Percentiles rank a stretch among this genome's conserved stretches.
phyloP scores from a whole-genome alignment of 768 basidiomycete genomes.

The Suillus discolor region DNA sequence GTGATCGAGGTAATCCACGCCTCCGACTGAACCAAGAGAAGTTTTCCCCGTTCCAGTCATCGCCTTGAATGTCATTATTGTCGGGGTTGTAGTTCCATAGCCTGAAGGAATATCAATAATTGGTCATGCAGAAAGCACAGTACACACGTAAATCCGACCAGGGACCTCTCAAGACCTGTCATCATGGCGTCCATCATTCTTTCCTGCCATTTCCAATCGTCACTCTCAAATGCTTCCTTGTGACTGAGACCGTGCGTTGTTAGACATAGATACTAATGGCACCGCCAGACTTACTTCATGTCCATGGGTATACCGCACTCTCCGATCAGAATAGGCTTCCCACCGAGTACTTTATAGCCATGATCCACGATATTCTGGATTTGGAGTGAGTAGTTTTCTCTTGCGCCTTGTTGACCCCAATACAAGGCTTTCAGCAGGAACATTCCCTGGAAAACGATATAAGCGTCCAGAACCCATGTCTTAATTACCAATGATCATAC shows the following conservation, averaged over 20 bases:
- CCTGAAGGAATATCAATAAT: conserved; percentile 39
- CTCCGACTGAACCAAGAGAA: conserved; percentile 89
- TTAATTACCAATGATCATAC: conserved; percentile 42
- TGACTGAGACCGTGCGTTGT: conserved; percentile 43
- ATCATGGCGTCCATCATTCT: conserved; percentile 96
- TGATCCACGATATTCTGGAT: conserved; percentile 76
- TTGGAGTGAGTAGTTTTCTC: conserved; percentile 83
- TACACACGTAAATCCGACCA: conserved; percentile 86
- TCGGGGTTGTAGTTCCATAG: conserved; percentile 95
- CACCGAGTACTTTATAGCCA: conserved; percentile 71
- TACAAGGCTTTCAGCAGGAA: conserved; percentile 81
- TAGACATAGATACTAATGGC: not conserved
- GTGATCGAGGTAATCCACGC: conserved; percentile 56
- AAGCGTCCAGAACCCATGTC: conserved; percentile 4
- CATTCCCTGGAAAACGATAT: conserved; percentile 63
- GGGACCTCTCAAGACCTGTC: conserved; percentile 72
- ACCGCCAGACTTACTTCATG: conserved; percentile 69
- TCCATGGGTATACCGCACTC: conserved; percentile 98
- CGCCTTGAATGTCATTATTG: conserved; percentile 78
- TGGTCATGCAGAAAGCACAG: not conserved
- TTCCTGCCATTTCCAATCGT: conserved; percentile 80
- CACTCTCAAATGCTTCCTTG: conserved; percentile 68
- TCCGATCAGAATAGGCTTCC: conserved; percentile 83
- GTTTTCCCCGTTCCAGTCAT: conserved; percentile 96
- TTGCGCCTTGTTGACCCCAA: conserved; percentile 82